Conservation (phyloP, 495 filamentous ascomycete genomes). For the Xanthoparmelia taractica region DNA sequence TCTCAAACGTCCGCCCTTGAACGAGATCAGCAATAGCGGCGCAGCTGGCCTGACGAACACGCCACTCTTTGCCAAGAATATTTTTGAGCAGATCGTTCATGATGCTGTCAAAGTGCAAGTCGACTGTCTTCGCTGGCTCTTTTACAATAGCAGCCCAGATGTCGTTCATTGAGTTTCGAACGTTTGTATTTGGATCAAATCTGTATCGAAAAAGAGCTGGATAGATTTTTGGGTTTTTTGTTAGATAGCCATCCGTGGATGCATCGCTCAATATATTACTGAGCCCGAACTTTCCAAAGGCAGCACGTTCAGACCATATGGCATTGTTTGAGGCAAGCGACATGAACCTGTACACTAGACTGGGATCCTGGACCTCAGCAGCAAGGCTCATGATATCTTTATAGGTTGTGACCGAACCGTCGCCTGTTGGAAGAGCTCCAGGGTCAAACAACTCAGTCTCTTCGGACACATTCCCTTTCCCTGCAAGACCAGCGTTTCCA, state of each 20-base stretch:
- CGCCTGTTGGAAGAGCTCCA: constrained; percentile 84
- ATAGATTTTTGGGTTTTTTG: constrained; percentile 83
- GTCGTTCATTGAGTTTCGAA: constrained; percentile 89
- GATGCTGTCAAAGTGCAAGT: constrained; percentile 73
- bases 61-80: constrained; percentile 86
- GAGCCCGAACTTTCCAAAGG: constrained; percentile 88
- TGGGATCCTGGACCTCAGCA: constrained; percentile 87
- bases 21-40: constrained; percentile 81
- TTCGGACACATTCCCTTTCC: constrained; percentile 70
- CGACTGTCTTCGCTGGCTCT: constrained; percentile 63
- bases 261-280: constrained; percentile 85
- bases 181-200: constrained; percentile 89
- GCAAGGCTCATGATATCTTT: constrained; percentile 91
- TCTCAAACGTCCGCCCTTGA: constrained; percentile 62
- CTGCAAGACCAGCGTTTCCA: constrained; percentile 58
- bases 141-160: constrained; percentile 93
- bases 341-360: constrained; percentile 95
- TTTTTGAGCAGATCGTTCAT: constrained; percentile 77
- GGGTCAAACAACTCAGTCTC: constrained; percentile 92
- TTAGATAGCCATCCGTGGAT: constrained; percentile 60
- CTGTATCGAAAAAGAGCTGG: constrained; percentile 89
- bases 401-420: constrained; percentile 87
- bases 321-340: constrained; percentile 87
- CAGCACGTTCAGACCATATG: constrained; percentile 89
- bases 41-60: constrained; percentile 84